Base-by-base conservation (phyloP, 345 rosid genomes). In the Eucalyptus cloeziana region DNA sequence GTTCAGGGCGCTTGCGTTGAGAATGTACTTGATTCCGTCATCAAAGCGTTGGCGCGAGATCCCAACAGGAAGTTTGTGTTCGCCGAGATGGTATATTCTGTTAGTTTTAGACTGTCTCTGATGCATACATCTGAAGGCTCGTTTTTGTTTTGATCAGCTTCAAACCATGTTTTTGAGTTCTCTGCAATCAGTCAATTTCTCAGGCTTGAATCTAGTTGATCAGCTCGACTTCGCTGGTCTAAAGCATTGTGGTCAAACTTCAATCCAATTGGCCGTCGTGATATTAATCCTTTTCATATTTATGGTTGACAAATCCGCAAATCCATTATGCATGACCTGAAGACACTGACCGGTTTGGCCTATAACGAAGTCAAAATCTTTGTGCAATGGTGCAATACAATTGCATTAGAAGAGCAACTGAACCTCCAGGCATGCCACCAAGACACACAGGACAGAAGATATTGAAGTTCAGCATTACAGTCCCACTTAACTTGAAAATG, bases 1-100 rank as follows among this genome's bases (percentile, higher is more conserved):
- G 49, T 88, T 86, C 87, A 97, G 99, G 92, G 92, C 86, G 98
- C 98, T 91, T 95, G 99, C 89, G 97, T 97, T 89, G 93, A 96
- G 93, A 95, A 97, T 90, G 96, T 94, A 89, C 91, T 96, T 91
- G 98, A 96, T 89, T 97, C 98, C 1, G 95, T 94, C 67, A 91
- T 95, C 89, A 95, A 89, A 87, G 91, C 99, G 3, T 91, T 97
- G 93, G 94, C 85, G 25, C 92, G 92, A 10, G 94, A 97, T 92
- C 94, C 97, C 13, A 95, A 94, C 90, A 93, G 99, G 93, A 97
- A 94, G 92, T 97, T 97, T 87, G 93, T 95, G 58, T 94, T 89
- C 86, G 96, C 91, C 76, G 98, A 97, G 91, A 97, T 96, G 99
- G 99, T 97, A 90, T 91, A 52, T 67, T 67, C 37, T 81, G 85